Percentiles rank a stretch among this genome's conserved stretches.
Evolutionary conservation across 768 basidiomycete species (phyloP).

Genomic region (Guyanaporus albipodus): DNA sequence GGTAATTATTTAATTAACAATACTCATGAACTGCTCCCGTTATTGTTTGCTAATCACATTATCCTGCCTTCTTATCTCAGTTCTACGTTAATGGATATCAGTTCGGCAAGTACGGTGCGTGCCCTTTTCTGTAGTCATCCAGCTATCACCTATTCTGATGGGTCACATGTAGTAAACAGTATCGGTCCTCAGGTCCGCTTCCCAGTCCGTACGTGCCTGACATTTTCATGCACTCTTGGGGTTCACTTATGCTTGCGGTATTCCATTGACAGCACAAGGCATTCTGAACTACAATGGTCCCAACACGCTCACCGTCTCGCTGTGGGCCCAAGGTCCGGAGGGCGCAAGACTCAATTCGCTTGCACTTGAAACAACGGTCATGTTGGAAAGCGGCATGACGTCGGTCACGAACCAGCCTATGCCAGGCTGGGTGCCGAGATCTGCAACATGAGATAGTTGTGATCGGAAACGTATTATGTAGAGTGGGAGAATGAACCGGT

Average conservation of each 20-base stretch:
- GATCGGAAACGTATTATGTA: too few species aligned
- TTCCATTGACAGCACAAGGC: slow-evolving; percentile 45
- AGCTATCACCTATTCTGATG: background rate
- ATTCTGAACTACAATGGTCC: slow-evolving; percentile 45
- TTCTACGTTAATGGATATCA: slow-evolving; percentile 28
- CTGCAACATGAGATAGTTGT: slow-evolving; percentile 9
- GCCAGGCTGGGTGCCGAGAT: slow-evolving; percentile 22
- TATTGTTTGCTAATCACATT: background rate
- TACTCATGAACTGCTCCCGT: background rate
- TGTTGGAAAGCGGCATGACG: slow-evolving; percentile 23
- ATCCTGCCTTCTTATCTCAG: slow-evolving; percentile 2
- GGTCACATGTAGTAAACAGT: slow-evolving; percentile 15
- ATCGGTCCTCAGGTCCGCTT: slow-evolving; percentile 24
- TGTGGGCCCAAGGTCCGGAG: slow-evolving; percentile 40
- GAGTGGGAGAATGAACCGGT: background rate
- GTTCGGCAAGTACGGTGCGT: slow-evolving; percentile 26
- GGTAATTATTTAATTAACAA: slow-evolving; percentile 7
- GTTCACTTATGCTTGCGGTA: slow-evolving; percentile 9
- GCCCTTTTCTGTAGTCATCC: too few species aligned
- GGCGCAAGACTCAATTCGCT: slow-evolving; percentile 43
- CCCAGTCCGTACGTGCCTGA: slow-evolving; percentile 21
- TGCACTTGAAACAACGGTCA: slow-evolving; percentile 35
- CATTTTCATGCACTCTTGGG: background rate
- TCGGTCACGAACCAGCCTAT: slow-evolving; percentile 26
- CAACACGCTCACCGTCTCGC: slow-evolving; percentile 46